phyloP scores from a whole-genome alignment of 495 filamentous ascomycete genomes.

The Penicillium robsamsonii region DNA sequence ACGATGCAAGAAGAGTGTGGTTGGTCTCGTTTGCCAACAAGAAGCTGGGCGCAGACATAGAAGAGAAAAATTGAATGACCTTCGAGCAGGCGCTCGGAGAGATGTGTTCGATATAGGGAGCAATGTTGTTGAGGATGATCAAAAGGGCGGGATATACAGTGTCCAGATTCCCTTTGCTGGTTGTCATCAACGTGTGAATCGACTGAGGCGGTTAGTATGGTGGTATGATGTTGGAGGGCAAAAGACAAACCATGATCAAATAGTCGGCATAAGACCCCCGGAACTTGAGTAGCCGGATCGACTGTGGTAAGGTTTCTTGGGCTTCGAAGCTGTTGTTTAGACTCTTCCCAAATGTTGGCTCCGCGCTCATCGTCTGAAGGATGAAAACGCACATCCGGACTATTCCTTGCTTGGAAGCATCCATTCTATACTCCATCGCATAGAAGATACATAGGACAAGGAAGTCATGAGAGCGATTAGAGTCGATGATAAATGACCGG shows the following conservation, averaged over 20 bases:
- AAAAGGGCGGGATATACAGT: conserved; percentile 91
- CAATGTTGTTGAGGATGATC: conserved; percentile 89
- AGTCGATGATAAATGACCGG: conserved; percentile 94
- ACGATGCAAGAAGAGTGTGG: conserved; percentile 72
- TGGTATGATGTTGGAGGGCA: not conserved
- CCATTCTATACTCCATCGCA: conserved; percentile 79
- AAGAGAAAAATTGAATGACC: conserved; percentile 83
- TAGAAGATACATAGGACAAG: conserved; percentile 89
- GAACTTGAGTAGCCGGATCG: conserved; percentile 79
- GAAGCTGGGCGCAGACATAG: conserved; percentile 93
- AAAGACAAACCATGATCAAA: conserved; percentile 67
- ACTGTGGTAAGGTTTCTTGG: conserved; percentile 81
- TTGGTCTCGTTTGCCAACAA: conserved; percentile 95
- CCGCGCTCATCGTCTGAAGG: conserved; percentile 90
- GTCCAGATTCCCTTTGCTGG: conserved; percentile 85
- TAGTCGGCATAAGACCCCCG: conserved; percentile 92
- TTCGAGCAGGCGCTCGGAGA: conserved; percentile 74
- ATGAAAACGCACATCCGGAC: conserved; percentile 97
- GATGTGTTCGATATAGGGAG: conserved; percentile 75
- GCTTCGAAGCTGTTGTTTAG: conserved; percentile 86
- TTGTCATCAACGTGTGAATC: conserved; percentile 87
- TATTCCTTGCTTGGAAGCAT: conserved; percentile 85
- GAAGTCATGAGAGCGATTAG: conserved; percentile 90
- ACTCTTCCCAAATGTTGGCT: conserved; percentile 85
- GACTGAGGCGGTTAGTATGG: conserved; percentile 59